Percentiles rank a stretch among this genome's conserved stretches.
Evolutionary conservation across 495 filamentous ascomycete species (phyloP).

Genomic region (Neurospora intermedia): DNA sequence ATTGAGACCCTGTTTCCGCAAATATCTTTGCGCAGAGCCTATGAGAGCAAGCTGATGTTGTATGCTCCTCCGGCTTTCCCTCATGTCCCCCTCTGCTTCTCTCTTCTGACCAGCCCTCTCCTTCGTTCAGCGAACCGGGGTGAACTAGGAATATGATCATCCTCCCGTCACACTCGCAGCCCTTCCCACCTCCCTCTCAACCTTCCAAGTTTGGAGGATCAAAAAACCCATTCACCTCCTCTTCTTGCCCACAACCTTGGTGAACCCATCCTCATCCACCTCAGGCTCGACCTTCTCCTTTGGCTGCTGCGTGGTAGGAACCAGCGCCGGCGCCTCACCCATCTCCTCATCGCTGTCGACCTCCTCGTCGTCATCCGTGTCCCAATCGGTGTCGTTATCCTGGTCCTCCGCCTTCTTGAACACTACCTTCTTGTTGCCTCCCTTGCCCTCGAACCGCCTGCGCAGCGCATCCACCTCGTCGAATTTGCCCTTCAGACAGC

Average conservation of each 20-base stretch:
- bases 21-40: not conserved
- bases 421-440: constrained; percentile 36
- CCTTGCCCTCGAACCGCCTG: constrained; percentile 47
- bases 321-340: constrained; percentile 56
- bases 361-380: constrained; percentile 38
- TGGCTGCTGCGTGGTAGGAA: constrained; percentile 28
- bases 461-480: constrained; percentile 56
- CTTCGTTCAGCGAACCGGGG: not conserved
- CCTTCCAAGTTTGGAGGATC: not conserved
- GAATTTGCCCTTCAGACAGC: constrained; percentile 56
- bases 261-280: constrained; percentile 91
- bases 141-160: not conserved
- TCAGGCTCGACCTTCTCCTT: constrained; percentile 61
- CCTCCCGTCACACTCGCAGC: not conserved
- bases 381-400: constrained; percentile 50
- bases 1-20: not conserved
- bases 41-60: not conserved
- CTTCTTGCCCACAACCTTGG: constrained; percentile 72
- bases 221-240: constrained; percentile 27
- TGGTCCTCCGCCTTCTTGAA: constrained; percentile 51
- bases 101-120: not conserved
- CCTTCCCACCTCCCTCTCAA: not conserved
- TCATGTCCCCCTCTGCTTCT: not conserved
- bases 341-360: constrained; percentile 43
- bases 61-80: not conserved